Conservation (phyloP, 2,329 filamentous ascomycete species). For the Clathrospora elynae region DNA sequence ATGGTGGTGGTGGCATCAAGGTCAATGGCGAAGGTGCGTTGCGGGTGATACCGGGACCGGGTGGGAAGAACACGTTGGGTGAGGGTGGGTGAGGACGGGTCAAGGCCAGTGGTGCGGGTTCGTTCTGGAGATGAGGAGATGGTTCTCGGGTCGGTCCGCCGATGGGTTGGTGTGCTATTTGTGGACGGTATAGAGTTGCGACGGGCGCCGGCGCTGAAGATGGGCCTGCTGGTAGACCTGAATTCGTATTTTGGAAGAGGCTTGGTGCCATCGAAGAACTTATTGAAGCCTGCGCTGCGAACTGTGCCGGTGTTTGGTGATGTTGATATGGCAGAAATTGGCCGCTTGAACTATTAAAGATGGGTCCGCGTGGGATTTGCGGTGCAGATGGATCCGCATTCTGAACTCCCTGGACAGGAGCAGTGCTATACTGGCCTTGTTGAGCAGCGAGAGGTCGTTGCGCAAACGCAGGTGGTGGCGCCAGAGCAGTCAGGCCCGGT, state of each 20-base stretch:
- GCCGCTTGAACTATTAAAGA: not conserved
- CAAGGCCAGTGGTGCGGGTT: no score
- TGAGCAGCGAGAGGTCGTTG: slow-evolving; percentile 5
- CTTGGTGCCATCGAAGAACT: no score
- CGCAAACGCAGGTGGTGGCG: slow-evolving; percentile 1
- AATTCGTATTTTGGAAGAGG: no score
- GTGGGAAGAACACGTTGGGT: slow-evolving; percentile 1
- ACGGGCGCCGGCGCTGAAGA: no score
- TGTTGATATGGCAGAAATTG: not conserved
- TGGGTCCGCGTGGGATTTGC: not conserved
- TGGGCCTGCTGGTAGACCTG: not conserved
- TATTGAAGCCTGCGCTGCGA: no score
- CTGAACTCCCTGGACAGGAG: not conserved
- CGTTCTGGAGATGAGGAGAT: no score
- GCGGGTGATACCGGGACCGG: slow-evolving; percentile 19
- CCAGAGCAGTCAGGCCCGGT: not conserved
- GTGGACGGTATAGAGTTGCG: no score
- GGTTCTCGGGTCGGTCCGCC: no score
- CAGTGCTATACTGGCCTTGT: not conserved
- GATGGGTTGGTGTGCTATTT: no score
- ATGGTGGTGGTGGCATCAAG: slow-evolving; percentile 8
- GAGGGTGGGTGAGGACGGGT: not conserved
- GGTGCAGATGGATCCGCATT: not conserved
- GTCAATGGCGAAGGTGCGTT: slow-evolving; percentile 17
- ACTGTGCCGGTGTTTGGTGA: no score